These are phyloP conservation scores for Wickerhamiella allomyrinae DNA, from an alignment of 805 yeast species.

Conservation along the genomic window DNA sequence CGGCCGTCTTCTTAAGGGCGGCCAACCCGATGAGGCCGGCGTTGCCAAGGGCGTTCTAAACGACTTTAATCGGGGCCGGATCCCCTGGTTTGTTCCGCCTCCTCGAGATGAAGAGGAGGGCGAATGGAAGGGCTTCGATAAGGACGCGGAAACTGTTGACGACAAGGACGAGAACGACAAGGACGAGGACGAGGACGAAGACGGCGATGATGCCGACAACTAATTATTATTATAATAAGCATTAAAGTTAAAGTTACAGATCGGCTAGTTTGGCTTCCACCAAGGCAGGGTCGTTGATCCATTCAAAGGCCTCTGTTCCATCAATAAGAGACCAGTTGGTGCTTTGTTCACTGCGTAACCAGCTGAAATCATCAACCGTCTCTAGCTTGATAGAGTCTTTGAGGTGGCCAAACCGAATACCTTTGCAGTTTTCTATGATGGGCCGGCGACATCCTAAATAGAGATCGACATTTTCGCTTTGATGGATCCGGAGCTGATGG, in stretches of 20 bases:
- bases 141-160: slow-evolving; percentile 5
- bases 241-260: background rate
- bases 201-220: background rate
- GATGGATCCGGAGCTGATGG: slow-evolving; percentile 21
- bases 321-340: slow-evolving; percentile 8
- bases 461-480: slow-evolving; percentile 12
- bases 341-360: slow-evolving; percentile 14
- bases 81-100: slow-evolving; percentile 96
- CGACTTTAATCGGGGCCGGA: slow-evolving; percentile 93
- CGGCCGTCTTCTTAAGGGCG: slow-evolving; percentile 89
- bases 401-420: slow-evolving; percentile 14
- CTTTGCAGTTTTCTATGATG: slow-evolving; percentile 17
- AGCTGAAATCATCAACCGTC: slow-evolving; percentile 20
- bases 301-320: background rate
- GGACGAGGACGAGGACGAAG: background rate
- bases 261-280: background rate
- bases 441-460: slow-evolving; percentile 20
- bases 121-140: slow-evolving; percentile 5
- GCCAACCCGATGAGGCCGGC: slow-evolving; percentile 93
- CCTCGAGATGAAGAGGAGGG: slow-evolving; percentile 52
- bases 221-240: background rate
- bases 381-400: slow-evolving; percentile 5
- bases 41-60: slow-evolving; percentile 80
- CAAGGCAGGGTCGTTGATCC: background rate
- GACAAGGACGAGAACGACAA: slow-evolving; percentile 1